Evolutionary conservation across 2,329 filamentous ascomycete genomes (phyloP).

Genomic region (Claviceps monticola): DNA sequence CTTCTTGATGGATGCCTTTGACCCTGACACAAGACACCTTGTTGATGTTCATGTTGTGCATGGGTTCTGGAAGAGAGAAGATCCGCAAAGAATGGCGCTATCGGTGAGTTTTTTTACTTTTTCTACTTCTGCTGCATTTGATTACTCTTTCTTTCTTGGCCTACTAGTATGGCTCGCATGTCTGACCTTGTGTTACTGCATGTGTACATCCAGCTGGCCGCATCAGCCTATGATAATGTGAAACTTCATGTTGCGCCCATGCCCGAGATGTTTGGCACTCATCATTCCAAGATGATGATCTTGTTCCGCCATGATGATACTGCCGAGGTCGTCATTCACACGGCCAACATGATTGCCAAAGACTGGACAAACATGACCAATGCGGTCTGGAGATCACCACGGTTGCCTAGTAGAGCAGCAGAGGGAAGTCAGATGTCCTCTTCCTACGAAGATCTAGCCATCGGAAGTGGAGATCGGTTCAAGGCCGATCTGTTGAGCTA

Average conservation of each 20-base stretch:
- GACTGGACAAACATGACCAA: slow-evolving; percentile 88
- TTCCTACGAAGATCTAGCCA: slow-evolving; percentile 4
- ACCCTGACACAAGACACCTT: slow-evolving; percentile 32
- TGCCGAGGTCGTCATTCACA: slow-evolving; percentile 72
- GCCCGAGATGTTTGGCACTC: slow-evolving; percentile 75
- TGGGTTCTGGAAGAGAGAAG: slow-evolving; percentile 54
- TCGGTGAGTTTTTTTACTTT: slow-evolving; percentile 28
- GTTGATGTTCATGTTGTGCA: slow-evolving; percentile 44
- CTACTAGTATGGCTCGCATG: neutral
- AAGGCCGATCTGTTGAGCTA: slow-evolving; percentile 65
- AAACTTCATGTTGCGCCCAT: slow-evolving; percentile 61
- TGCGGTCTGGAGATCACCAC: slow-evolving; percentile 64
- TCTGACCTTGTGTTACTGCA: neutral
- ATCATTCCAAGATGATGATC: slow-evolving; percentile 81
- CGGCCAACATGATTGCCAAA: slow-evolving; percentile 77
- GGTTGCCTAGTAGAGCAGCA: slow-evolving; percentile 40
- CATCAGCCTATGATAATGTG: slow-evolving; percentile 50
- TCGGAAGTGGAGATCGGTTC: slow-evolving; percentile 55
- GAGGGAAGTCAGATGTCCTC: neutral
- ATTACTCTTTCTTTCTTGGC: slow-evolving; percentile 10
- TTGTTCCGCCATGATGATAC: slow-evolving; percentile 62
- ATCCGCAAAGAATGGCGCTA: slow-evolving; percentile 40
- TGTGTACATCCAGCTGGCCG: slow-evolving; percentile 14
- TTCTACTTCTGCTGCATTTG: neutral
- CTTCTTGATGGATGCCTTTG: slow-evolving; percentile 41